These are phyloP conservation scores for Ichthyophonus hoferi DNA, from an alignment of 208 protist genomes.

Conservation along the genomic window DNA sequence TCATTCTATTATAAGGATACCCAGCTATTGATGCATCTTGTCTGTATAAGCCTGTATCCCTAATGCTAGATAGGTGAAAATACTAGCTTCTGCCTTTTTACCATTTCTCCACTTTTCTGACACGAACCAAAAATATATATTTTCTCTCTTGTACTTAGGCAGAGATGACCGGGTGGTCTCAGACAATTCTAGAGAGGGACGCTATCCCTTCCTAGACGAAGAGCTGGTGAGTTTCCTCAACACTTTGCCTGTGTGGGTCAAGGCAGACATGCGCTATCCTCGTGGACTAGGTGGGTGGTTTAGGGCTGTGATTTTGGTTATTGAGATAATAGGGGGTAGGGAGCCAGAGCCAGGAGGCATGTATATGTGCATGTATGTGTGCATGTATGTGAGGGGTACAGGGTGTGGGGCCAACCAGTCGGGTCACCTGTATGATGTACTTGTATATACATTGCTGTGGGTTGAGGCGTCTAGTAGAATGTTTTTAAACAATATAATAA, in stretches of 20 bases:
- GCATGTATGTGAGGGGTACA: not conserved
- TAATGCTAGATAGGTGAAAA: too few species aligned
- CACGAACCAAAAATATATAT: too few species aligned
- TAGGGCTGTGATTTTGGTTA: slow-evolving; percentile 66
- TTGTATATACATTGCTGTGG: not conserved
- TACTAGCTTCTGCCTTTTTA: too few species aligned
- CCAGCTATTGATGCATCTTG: too few species aligned
- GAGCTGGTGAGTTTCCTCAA: slow-evolving; percentile 70
- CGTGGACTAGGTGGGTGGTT: slow-evolving; percentile 82
- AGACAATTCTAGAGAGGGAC: slow-evolving; percentile 80
- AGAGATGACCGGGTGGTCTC: slow-evolving; percentile 60
- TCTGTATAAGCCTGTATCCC: too few species aligned
- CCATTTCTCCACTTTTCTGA: too few species aligned
- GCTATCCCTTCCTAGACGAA: slow-evolving; percentile 87
- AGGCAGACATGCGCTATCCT: slow-evolving; percentile 31
- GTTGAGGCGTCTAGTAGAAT: not conserved
- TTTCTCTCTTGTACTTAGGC: too few species aligned
- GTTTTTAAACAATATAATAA: too few species aligned
- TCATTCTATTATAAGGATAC: too few species aligned
- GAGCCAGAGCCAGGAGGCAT: not conserved
- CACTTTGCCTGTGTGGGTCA: slow-evolving; percentile 57
- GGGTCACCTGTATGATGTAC: not conserved
- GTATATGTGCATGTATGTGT: not conserved
- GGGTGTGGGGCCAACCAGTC: not conserved
- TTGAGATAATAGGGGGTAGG: not conserved